Base-by-base conservation (phyloP, 2,329 filamentous ascomycete genomes). In the Beauveria brongniartii region DNA sequence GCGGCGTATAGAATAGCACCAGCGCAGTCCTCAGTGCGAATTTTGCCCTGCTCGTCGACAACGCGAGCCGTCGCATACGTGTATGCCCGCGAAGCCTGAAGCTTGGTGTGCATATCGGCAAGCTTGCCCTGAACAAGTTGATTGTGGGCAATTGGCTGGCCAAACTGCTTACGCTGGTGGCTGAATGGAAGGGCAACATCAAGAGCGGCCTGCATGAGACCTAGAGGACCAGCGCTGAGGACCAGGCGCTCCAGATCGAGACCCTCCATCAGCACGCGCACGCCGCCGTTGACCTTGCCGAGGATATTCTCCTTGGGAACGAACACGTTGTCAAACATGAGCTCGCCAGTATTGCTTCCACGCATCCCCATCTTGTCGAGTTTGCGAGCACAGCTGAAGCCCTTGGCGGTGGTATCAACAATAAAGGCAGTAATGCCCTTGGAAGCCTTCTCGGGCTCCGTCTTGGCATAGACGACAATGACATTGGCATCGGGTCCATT, bases 301-400 rank as follows among this genome's bases (percentile, higher is more conserved):
- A 99, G 82, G 0, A 97, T 75, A 72, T 96, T 91, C 68, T 89
- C 88, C 9, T 79, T 77, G 3, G 94, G 92, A 7, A 97, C 91
- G 70, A 97, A 96, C 62, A 97, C 91, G 66, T 88, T 81, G 64
- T 96, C 92, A 67, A 97, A 95, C 61, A 93, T 83, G 26, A 97
- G 83, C 75, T 97, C 94, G 68, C 94, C 94, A 0, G 94, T 97
- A 76, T 97, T 97, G 67, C 90, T 94, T 62, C 94, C 94, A 61
- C 94, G 85, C 94, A 99, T 99, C 67, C 94, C 94, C 74, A 99
- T 88, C 78, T 99, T 97, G 80, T 97, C 93, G 20, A 97, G 85
- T 76, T 97, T 97, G 64, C 91, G 83, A 7, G 91, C 86, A 68
- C 91, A 92, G 64, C 86, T 89, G 78, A 97, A 97, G 48, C 94